Conservation (phyloP, 1,284 basidiomycete genomes). For the Nidula niveotomentosa region DNA sequence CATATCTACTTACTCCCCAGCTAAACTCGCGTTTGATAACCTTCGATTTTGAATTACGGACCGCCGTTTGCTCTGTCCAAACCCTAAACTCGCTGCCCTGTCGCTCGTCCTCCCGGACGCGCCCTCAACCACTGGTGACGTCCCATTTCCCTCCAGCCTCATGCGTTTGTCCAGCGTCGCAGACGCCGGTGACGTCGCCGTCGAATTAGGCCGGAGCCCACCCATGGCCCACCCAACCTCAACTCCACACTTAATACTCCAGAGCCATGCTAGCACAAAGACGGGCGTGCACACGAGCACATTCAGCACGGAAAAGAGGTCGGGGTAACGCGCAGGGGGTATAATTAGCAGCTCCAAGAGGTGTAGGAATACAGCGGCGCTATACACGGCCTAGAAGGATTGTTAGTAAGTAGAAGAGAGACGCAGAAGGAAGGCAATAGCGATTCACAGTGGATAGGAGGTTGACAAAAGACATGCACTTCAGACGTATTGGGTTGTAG, state of each 20-base stretch:
- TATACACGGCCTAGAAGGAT: constrained; percentile 54
- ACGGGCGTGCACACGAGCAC: constrained; percentile 81
- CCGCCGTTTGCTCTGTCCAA: not conserved
- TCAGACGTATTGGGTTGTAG: constrained; percentile 57
- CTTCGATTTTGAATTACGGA: not conserved
- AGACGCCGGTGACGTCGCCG: not conserved
- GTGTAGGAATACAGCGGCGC: constrained; percentile 58
- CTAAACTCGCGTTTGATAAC: not conserved
- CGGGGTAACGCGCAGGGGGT: constrained; percentile 78
- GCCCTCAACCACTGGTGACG: constrained; percentile 3
- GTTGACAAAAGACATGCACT: constrained; percentile 46
- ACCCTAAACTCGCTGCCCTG: constrained; percentile 15
- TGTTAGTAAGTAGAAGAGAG: not conserved
- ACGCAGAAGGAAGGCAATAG: not conserved
- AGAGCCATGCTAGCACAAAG: constrained; percentile 73
- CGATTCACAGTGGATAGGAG: constrained; percentile 58
- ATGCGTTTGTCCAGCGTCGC: not conserved
- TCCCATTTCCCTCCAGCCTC: constrained; percentile 1
- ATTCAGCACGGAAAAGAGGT: constrained; percentile 85
- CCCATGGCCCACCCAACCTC: constrained; percentile 66
- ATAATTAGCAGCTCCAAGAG: constrained; percentile 58
- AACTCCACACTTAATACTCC: constrained; percentile 73
- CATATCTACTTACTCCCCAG: not conserved
- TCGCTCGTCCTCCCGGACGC: constrained; percentile 15
- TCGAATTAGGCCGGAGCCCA: constrained; percentile 21